Percentiles rank a stretch among this genome's conserved stretches.
phyloP scores from a whole-genome alignment of 495 filamentous ascomycete genomes.

The Articulospora tetracladia region DNA sequence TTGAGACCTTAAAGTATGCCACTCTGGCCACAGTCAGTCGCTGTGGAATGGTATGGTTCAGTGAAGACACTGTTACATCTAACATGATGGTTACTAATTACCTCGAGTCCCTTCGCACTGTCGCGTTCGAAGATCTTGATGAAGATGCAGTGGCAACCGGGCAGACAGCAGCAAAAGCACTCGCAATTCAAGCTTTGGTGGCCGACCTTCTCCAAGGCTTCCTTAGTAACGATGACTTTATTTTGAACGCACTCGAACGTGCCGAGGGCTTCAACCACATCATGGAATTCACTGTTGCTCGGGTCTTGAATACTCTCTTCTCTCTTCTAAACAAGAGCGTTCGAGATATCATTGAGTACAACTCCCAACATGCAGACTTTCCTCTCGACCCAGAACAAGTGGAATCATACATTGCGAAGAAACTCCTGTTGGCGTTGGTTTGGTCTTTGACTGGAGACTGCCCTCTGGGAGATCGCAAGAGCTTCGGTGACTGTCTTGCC shows the following conservation, averaged over 20 bases:
- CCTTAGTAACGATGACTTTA: constrained; percentile 72
- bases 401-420: constrained; percentile 87
- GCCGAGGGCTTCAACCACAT: constrained; percentile 84
- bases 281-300: constrained; percentile 93
- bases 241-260: constrained; percentile 68
- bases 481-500: constrained; percentile 79
- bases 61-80: constrained; percentile 90
- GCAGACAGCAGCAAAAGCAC: constrained; percentile 70
- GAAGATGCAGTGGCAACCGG: constrained; percentile 82
- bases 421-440: constrained; percentile 81
- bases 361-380: constrained; percentile 89
- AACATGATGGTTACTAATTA: constrained; percentile 93
- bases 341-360: constrained; percentile 90
- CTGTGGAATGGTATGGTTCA: constrained; percentile 99
- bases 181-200: constrained; percentile 70
- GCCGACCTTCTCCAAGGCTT: constrained; percentile 73
- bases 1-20: constrained; percentile 97
- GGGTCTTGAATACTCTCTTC: constrained; percentile 89
- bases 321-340: constrained; percentile 92
- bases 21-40: constrained; percentile 96
- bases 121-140: constrained; percentile 88
- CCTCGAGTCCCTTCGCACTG: constrained; percentile 72
- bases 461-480: constrained; percentile 79
- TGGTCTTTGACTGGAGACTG: constrained; percentile 97
- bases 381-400: constrained; percentile 83